phyloP scores from a whole-genome alignment of 129 eudicot genomes.

The Arctium minus region DNA sequence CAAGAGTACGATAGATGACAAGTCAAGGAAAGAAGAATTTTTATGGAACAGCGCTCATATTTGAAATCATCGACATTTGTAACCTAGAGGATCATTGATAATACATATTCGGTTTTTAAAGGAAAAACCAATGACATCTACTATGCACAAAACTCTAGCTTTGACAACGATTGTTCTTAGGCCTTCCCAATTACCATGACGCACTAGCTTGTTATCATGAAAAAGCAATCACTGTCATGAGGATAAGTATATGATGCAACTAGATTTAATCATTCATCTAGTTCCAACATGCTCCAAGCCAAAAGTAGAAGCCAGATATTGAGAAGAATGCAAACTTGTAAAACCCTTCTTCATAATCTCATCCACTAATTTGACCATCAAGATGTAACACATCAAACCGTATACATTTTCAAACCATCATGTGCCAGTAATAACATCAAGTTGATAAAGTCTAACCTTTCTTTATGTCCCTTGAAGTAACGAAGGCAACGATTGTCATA shows the following conservation, averaged over 20 bases:
- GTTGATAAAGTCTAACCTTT: conserved; percentile 51
- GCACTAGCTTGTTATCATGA: too few relatives aligned
- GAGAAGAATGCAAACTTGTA: neutral
- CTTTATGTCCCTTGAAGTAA: conserved; percentile 89
- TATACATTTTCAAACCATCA: neutral
- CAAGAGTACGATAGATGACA: neutral
- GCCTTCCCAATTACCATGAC: too few relatives aligned
- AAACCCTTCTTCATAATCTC: neutral
- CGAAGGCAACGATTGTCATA: conserved; percentile 94
- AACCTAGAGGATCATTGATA: neutral
- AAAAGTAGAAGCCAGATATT: conserved; percentile 7
- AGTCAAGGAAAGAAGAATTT: neutral
- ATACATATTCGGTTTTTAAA: neutral
- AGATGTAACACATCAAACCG: conserved; percentile 7
- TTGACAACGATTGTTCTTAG: too few relatives aligned
- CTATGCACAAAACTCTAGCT: neutral
- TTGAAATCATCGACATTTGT: neutral
- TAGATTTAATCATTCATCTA: neutral
- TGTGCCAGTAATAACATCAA: neutral
- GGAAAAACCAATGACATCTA: neutral
- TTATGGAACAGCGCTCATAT: neutral
- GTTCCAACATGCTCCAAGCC: conserved; percentile 6
- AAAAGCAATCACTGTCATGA: neutral
- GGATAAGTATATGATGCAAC: neutral
- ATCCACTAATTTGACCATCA: neutral